Evolutionary conservation across 2,329 filamentous ascomycete genomes (phyloP).

Genomic region (Neurospora sp.): DNA sequence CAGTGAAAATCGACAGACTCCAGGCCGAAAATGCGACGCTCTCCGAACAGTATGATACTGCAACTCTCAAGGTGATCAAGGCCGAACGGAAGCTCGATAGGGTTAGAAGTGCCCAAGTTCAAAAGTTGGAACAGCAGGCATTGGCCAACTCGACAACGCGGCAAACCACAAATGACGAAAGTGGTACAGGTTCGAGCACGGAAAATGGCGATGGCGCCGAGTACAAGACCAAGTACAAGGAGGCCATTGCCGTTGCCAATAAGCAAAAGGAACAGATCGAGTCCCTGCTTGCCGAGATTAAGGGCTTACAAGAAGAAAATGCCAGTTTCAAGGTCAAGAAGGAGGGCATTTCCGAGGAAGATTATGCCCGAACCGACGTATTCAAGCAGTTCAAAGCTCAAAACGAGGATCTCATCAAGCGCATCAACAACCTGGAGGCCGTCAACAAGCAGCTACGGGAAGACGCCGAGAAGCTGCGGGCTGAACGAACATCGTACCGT

Average conservation of each 20-base stretch:
- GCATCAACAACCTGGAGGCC: slow-evolving; percentile 84
- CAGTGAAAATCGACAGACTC: slow-evolving; percentile 66
- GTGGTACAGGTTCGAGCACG: slow-evolving; percentile 31
- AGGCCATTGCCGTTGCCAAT: slow-evolving; percentile 62
- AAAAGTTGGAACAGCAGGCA: slow-evolving; percentile 85
- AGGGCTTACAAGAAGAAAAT: slow-evolving; percentile 65
- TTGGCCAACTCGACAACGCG: slow-evolving; percentile 53
- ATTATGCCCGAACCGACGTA: slow-evolving; percentile 83
- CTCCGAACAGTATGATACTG: slow-evolving; percentile 77
- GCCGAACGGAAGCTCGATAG: slow-evolving; percentile 93
- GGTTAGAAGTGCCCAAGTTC: slow-evolving; percentile 77
- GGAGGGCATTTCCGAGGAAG: slow-evolving; percentile 75
- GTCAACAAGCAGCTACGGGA: slow-evolving; percentile 77
- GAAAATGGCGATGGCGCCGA: slow-evolving; percentile 47
- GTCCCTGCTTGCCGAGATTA: slow-evolving; percentile 66
- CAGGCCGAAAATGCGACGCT: slow-evolving; percentile 73
- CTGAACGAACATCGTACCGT: slow-evolving; percentile 75
- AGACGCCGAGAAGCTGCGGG: slow-evolving; percentile 74
- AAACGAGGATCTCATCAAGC: slow-evolving; percentile 85
- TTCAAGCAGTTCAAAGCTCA: slow-evolving; percentile 88
- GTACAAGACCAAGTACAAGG: slow-evolving; percentile 66
- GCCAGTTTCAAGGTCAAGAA: slow-evolving; percentile 60
- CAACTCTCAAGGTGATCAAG: slow-evolving; percentile 84
- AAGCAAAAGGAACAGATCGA: slow-evolving; percentile 89
- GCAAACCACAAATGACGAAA: slow-evolving; percentile 38